These are phyloP conservation scores for Escallonia rubra DNA, from an alignment of 129 eudicot species.

Conservation along the genomic window DNA sequence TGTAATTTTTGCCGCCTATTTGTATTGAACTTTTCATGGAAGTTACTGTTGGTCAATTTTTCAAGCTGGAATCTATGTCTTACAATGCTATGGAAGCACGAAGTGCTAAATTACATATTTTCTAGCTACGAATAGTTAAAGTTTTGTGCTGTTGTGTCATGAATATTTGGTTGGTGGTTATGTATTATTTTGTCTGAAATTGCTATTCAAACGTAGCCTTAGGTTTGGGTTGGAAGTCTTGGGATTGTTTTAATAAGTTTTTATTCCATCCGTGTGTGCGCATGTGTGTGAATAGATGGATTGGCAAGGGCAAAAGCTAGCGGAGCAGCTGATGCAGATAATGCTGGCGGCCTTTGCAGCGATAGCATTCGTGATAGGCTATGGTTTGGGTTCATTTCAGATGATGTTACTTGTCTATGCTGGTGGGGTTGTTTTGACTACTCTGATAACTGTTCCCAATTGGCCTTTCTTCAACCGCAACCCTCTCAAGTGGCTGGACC, in stretches of 20 bases:
- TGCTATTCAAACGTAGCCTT: constrained; percentile 46
- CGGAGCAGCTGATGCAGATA: constrained; percentile 89
- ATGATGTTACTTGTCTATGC: constrained; percentile 59
- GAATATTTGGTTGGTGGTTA: too few relatives aligned
- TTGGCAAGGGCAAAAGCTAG: constrained; percentile 98
- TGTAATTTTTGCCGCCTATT: too few relatives aligned
- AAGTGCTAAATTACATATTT: too few relatives aligned
- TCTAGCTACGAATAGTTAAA: too few relatives aligned
- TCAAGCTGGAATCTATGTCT: too few relatives aligned
- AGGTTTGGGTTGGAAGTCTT: constrained; percentile 42
- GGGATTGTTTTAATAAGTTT: too few relatives aligned
- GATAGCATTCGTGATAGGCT: constrained; percentile 64
- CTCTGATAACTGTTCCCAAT: constrained; percentile 63
- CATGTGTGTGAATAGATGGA: constrained; percentile 50
- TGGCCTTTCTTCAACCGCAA: constrained; percentile 85
- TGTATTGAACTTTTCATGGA: too few relatives aligned
- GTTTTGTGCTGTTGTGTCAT: too few relatives aligned
- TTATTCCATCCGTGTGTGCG: too few relatives aligned
- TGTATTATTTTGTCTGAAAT: constrained; percentile 23
- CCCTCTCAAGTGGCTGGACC: constrained; percentile 86
- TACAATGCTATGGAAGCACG: too few relatives aligned
- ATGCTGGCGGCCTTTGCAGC: constrained; percentile 57
- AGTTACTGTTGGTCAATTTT: too few relatives aligned
- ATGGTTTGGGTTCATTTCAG: constrained; percentile 64
- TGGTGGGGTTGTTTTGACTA: constrained; percentile 65